Evolutionary conservation across 2,329 filamentous ascomycete species (phyloP), one percentile per base, ranked within the genome.

Genomic region (Sarocladiaceae sp.): DNA sequence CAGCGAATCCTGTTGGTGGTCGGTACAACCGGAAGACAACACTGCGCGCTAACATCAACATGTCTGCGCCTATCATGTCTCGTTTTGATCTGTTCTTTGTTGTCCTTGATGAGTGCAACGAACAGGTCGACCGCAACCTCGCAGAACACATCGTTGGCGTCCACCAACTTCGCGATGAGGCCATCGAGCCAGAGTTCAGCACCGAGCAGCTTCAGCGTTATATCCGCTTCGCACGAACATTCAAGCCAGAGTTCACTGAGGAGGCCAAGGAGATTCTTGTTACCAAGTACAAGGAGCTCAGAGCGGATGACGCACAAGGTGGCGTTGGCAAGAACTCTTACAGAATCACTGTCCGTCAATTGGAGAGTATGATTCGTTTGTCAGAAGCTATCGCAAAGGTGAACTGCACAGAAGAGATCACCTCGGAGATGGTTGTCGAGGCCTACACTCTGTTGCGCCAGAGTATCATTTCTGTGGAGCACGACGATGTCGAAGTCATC

Each of bases 71-170:
- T 54, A 99, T 99, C 75, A 99, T 99, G 94, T 96, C 90, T 51
- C 89, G 94, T 77, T 99, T 99, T 71, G 94, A 99, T 75, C 78
- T 99, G 10, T 99, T 99, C 79, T 99, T 99, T 65, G 91, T 99
- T 51, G 88, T 99, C 23, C 81, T 97, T 1, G 94, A 99, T 66
- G 94, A 99, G 64, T 97, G 93, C 67, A 96, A 97, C 64, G 93
- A 97, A 72, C 74, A 81, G 35, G 84, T 96, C 29, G 94, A 99
- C 66, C 87, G 91, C 53, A 90, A 95, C 64, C 79, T 99, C 3
- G 94, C 94, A 2, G 83, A 93, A 64, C 94, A 99, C 69, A 99
- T 99, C 64, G 93, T 99, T 56, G 85, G 85, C 54, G 87, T 99
- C 53, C 94, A 99, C 71, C 91, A 94, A 68, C 80, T 95, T 56